phyloP scores from a whole-genome alignment of 2,329 filamentous ascomycete species.

The Ramularia collo-cygni region DNA sequence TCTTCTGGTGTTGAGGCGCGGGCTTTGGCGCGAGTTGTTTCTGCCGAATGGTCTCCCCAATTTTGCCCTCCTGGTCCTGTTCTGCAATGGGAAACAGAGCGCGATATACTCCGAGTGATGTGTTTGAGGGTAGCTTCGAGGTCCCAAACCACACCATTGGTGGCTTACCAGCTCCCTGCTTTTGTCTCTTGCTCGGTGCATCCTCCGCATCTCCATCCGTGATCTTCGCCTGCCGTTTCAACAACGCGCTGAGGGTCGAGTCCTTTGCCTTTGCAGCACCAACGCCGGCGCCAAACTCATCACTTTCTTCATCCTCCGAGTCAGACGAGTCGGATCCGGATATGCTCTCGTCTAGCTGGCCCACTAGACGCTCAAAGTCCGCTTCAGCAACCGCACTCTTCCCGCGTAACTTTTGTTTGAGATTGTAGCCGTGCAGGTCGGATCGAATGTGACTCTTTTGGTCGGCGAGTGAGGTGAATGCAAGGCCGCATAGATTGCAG shows the following conservation, averaged over 20 bases:
- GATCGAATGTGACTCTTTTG: constrained; percentile 82
- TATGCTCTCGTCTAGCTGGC: constrained; percentile 80
- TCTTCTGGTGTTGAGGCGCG: constrained; percentile 39
- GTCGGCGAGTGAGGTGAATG: constrained; percentile 66
- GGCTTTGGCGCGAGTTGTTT: constrained; percentile 67
- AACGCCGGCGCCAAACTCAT: constrained; percentile 41
- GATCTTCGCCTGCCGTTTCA: constrained; percentile 77
- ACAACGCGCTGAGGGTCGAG: constrained; percentile 64
- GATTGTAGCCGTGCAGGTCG: constrained; percentile 87
- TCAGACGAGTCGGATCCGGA: constrained; percentile 64
- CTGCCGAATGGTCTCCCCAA: constrained; percentile 62
- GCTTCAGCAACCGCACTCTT: constrained; percentile 63
- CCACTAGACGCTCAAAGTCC: constrained; percentile 82
- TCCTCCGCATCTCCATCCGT: constrained; percentile 48
- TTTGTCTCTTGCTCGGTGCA: constrained; percentile 43
- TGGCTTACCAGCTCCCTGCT: constrained; percentile 55
- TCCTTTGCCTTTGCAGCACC: constrained; percentile 46
- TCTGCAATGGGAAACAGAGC: constrained; percentile 70
- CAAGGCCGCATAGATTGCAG: constrained; percentile 71
- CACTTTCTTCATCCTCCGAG: constrained; percentile 65
- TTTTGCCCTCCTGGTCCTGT: constrained; percentile 52
- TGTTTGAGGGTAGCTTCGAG: constrained; percentile 65
- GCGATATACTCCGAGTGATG: constrained; percentile 78
- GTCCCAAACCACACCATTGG: constrained; percentile 84
- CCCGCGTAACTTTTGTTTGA: constrained; percentile 82